Evolutionary conservation across 768 basidiomycete species (phyloP).

Genomic region (Rhizopogon rudus): DNA sequence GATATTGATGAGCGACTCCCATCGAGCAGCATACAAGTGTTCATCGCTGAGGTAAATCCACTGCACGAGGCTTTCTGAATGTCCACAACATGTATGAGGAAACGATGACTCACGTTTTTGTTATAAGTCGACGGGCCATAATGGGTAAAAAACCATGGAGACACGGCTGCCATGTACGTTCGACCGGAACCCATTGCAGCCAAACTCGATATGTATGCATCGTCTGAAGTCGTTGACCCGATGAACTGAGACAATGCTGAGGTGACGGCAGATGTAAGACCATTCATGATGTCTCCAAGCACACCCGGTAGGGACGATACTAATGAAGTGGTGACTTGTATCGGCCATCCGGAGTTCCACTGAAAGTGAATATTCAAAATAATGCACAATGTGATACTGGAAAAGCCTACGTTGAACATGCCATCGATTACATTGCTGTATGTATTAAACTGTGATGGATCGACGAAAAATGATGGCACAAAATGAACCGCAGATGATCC

Average conservation of each 20-base stretch:
- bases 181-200: conserved; percentile 18
- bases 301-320: conserved; percentile 7
- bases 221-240: conserved; percentile 49
- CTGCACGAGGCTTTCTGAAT: conserved; percentile 23
- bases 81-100: conserved; percentile 2
- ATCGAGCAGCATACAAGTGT: conserved; percentile 60
- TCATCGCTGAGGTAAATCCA: conserved; percentile 65
- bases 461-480: conserved; percentile 67
- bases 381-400: neutral
- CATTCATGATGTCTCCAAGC: conserved; percentile 12
- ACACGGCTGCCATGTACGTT: conserved; percentile 49
- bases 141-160: conserved; percentile 81
- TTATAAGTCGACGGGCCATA: conserved; percentile 62
- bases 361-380: conserved; percentile 21
- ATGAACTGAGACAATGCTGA: conserved; percentile 32
- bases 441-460: conserved; percentile 41
- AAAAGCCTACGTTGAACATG: conserved; percentile 47
- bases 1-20: conserved; percentile 58
- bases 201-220: conserved; percentile 45
- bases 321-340: conserved; percentile 39
- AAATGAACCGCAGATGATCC: conserved; percentile 50
- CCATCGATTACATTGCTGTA: conserved; percentile 51
- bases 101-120: conserved; percentile 55
- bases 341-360: conserved; percentile 85
- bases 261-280: conserved; percentile 12